phyloP scores from a whole-genome alignment of 805 yeast genomes.

The Wickerhamiella brachini region DNA sequence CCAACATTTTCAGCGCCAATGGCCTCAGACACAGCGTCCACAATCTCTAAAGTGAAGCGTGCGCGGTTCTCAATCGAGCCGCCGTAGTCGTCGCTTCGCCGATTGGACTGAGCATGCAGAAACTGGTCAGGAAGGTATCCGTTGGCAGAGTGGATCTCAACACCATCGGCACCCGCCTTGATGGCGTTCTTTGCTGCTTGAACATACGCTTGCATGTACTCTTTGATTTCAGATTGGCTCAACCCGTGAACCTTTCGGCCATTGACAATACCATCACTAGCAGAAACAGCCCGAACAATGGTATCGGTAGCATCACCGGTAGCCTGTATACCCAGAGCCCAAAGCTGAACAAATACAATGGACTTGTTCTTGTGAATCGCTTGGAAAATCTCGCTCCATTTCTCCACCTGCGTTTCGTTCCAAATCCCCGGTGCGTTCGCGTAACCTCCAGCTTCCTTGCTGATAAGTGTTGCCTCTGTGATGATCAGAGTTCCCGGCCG shows the following conservation, averaged over 20 bases:
- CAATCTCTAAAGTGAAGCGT: constrained; percentile 34
- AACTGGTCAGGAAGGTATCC: constrained; percentile 44
- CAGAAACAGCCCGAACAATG: not conserved
- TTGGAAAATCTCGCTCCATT: constrained; percentile 29
- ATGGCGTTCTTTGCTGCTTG: constrained; percentile 39
- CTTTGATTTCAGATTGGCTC: constrained; percentile 29
- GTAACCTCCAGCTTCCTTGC: constrained; percentile 30
- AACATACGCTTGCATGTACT: constrained; percentile 30
- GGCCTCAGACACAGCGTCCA: constrained; percentile 28
- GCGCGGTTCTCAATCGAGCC: constrained; percentile 47
- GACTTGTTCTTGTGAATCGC: constrained; percentile 33
- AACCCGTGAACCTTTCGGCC: constrained; percentile 20
- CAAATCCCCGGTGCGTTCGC: constrained; percentile 20
- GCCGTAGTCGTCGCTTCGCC: constrained; percentile 50
- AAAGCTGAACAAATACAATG: constrained; percentile 30
- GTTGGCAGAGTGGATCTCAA: constrained; percentile 54
- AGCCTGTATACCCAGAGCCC: constrained; percentile 35
- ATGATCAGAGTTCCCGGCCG: constrained; percentile 44
- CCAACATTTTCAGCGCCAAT: constrained; percentile 27
- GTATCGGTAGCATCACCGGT: constrained; percentile 23
- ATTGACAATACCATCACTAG: not conserved
- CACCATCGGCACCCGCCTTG: constrained; percentile 45
- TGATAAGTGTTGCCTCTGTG: constrained; percentile 42
- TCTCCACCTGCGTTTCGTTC: constrained; percentile 20
- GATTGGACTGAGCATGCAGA: constrained; percentile 32